Evolutionary conservation across 768 basidiomycete genomes (phyloP).

Genomic region (Kwoniella newhampshirensis): DNA sequence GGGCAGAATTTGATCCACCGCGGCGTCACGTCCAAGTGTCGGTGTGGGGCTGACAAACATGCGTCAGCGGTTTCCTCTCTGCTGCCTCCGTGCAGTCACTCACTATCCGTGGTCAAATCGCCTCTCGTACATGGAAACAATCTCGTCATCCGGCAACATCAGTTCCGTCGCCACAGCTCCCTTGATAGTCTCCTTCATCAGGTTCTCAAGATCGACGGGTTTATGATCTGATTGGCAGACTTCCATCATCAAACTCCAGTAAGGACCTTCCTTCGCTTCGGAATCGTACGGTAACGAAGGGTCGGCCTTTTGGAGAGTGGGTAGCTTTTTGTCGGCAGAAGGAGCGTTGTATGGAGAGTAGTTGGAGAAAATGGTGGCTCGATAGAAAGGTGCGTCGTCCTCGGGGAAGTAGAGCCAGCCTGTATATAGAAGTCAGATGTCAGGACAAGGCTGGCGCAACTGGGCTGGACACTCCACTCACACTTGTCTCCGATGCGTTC

Average conservation of each 20-base stretch:
- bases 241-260: slow-evolving; percentile 56
- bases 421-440: slow-evolving; percentile 2
- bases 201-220: slow-evolving; percentile 51
- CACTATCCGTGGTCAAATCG: slow-evolving; percentile 51
- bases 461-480: slow-evolving; percentile 14
- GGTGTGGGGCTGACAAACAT: slow-evolving; percentile 49
- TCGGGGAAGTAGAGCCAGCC: slow-evolving; percentile 53
- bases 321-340: slow-evolving; percentile 32
- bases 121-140: slow-evolving; percentile 54
- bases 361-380: slow-evolving; percentile 56
- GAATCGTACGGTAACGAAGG: slow-evolving; percentile 34
- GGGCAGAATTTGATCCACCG: slow-evolving; percentile 52
- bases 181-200: slow-evolving; percentile 53
- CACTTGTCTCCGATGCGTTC: slow-evolving; percentile 55
- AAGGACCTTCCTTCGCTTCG: slow-evolving; percentile 41
- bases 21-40: slow-evolving; percentile 51
- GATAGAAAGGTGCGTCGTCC: slow-evolving; percentile 55
- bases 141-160: slow-evolving; percentile 51
- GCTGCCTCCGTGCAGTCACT: slow-evolving; percentile 21
- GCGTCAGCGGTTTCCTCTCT: too few relatives aligned
- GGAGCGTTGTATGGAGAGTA: slow-evolving; percentile 55
- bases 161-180: slow-evolving; percentile 53
- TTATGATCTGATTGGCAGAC: slow-evolving; percentile 54
- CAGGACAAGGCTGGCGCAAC: not conserved
- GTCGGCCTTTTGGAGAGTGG: slow-evolving; percentile 53